Base-by-base conservation (phyloP, 495 filamentous ascomycete genomes). In the Talaromyces proteolyticus region DNA sequence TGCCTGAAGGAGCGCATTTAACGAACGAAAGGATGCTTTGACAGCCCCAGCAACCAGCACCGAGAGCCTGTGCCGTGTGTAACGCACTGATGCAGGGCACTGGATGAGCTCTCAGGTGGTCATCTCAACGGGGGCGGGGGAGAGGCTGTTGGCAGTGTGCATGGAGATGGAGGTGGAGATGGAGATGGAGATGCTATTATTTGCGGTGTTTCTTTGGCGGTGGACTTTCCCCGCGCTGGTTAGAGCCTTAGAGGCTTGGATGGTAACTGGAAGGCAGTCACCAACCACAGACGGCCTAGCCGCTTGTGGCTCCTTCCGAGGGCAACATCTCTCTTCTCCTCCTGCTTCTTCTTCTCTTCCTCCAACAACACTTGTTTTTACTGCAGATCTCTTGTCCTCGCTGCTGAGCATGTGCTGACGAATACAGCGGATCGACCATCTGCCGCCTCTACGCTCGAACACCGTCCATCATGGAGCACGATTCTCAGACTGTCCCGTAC, bases 41-140 rank as follows among this genome's bases (percentile, higher is more conserved):
- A 29, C 20, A 22, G 23, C 49, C 6, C 19, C 12, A 25, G 49
- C 24, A 43, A 38, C 51, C 68, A 42, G 67, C 74, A 57, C 68
- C 71, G 59, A 77, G 56, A 41, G 65, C 56, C 53, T 70, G 70
- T 22, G 72, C 65, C 34, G 68, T 66, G 56, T 74, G 68, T 52
- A 62, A 68, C 11, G 19, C 37, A 39, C 11, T 25, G 18, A 17
- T n/a, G n/a, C 18, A 14, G 18, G 18, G 47, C 47, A 24, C 36
- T 24, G 17, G 21, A 47, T 47, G 37, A 6, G 37, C 25, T 25
- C 12, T 41, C 8, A 49, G 5, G 29, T 21, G 21, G 12, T 21
- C 34, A 41, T 49, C 12, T 10, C 20, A 20, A 10, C 11, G 7
- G 16, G 38, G n/a, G 38, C 38, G 23, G 5, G 43, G 6, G 18